Conservation (phyloP, 177 flowering plant species). For the Tripterygium wilfordii region DNA sequence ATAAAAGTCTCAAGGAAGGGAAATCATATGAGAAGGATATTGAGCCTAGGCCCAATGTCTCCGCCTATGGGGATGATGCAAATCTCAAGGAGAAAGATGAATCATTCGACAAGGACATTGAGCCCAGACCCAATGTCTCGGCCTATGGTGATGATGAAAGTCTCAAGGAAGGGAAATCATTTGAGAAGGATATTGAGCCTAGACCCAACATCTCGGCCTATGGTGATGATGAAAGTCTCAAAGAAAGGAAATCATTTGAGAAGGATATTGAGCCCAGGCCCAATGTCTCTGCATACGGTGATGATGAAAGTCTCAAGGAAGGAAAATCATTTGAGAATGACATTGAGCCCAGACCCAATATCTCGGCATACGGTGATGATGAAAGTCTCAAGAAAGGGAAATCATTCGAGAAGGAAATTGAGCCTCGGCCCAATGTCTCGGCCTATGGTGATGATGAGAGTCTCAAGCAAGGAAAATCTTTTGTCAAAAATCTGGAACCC, state of each 20-base stretch:
- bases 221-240: not conserved
- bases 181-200: slow-evolving; percentile 4
- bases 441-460: slow-evolving; percentile 3
- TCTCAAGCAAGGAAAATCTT: not conserved
- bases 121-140: slow-evolving; percentile 10
- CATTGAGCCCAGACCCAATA: slow-evolving; percentile 15
- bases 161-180: not conserved
- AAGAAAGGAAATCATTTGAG: not conserved
- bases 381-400: slow-evolving; percentile 1
- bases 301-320: not conserved
- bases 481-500: no score
- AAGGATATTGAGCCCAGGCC: slow-evolving; percentile 11
- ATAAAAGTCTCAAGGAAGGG: not conserved
- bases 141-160: slow-evolving; percentile 2
- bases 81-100: slow-evolving; percentile 3
- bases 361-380: slow-evolving; percentile 9
- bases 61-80: no score
- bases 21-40: not conserved
- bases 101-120: slow-evolving; percentile 9
- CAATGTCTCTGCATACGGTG: slow-evolving; percentile 2
- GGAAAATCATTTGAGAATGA: slow-evolving; percentile 10
- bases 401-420: slow-evolving; percentile 14
- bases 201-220: slow-evolving; percentile 4
- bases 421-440: slow-evolving; percentile 15
- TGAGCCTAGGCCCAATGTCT: no score